A percentile compares a stretch with the other conserved stretches of the same genome.
Evolutionary conservation across 2,329 filamentous ascomycete genomes (phyloP).

Genomic region (Phialophora tarda): DNA sequence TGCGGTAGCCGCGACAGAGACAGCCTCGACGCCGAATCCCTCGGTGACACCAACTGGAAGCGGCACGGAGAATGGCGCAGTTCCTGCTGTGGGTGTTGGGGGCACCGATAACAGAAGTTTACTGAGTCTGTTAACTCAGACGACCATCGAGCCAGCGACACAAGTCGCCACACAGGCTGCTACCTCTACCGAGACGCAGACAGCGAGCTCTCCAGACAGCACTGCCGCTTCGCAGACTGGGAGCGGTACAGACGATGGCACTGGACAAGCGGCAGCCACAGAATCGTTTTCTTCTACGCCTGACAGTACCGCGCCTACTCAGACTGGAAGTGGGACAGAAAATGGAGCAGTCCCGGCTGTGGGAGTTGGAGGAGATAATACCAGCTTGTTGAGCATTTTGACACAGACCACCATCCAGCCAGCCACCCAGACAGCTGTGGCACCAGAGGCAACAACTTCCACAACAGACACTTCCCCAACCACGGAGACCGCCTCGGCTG

Average conservation of each 20-base stretch:
- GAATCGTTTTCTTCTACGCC: not conserved
- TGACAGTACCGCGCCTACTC: not conserved
- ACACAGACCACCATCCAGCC: slow-evolving; percentile 23
- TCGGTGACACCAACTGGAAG: slow-evolving; percentile 17
- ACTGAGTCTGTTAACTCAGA: slow-evolving; percentile 34
- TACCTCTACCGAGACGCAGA: not conserved
- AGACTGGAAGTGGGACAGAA: slow-evolving; percentile 27
- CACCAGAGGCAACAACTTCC: not conserved
- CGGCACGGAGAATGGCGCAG: slow-evolving; percentile 37
- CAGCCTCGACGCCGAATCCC: slow-evolving; percentile 10
- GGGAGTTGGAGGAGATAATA: slow-evolving; percentile 32
- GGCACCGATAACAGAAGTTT: slow-evolving; percentile 30
- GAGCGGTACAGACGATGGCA: not conserved
- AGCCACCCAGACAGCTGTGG: slow-evolving; percentile 1
- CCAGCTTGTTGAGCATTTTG: slow-evolving; percentile 32
- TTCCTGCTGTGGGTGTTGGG: slow-evolving; percentile 38
- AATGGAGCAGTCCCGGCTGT: slow-evolving; percentile 37
- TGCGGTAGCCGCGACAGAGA: slow-evolving; percentile 7
- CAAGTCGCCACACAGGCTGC: not conserved
- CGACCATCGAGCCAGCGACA: slow-evolving; percentile 11
- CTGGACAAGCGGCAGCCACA: not conserved
- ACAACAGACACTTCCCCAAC: not conserved
- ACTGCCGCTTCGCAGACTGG: not conserved
- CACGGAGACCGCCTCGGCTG: not conserved
- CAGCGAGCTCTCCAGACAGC: not conserved